Conservation (phyloP, 2,329 filamentous ascomycete species). For the Fusarium avenaceum region DNA sequence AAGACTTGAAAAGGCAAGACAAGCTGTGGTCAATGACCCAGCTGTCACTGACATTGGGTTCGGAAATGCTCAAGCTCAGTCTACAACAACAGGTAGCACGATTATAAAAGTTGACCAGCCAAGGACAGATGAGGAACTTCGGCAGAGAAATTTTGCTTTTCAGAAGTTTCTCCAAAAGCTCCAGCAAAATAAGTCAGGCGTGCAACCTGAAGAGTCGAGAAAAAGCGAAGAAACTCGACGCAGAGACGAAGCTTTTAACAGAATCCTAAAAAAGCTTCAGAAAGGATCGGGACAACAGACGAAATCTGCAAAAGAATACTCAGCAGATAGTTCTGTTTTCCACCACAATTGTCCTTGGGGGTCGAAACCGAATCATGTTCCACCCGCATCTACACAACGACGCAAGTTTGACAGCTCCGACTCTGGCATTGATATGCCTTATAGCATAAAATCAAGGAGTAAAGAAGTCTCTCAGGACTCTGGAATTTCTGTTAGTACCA, state of each 20-base stretch:
- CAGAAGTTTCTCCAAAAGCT: background rate
- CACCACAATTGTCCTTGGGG: constrained; percentile 16
- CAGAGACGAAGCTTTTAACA: constrained; percentile 48
- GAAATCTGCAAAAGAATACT: constrained; percentile 5
- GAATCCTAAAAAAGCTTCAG: constrained; percentile 49
- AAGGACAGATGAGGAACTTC: background rate
- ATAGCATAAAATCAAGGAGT: background rate
- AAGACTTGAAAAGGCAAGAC: constrained; percentile 18
- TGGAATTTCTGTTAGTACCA: constrained; percentile 24
- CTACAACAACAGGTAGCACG: background rate
- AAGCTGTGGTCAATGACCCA: constrained; percentile 38
- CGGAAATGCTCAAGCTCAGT: background rate
- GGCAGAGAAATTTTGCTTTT: background rate
- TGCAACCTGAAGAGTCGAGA: background rate
- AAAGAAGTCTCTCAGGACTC: constrained; percentile 41
- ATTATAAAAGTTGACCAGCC: background rate
- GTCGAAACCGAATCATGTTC: background rate
- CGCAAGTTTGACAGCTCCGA: constrained; percentile 15
- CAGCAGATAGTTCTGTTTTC: background rate
- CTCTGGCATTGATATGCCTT: constrained; percentile 15
- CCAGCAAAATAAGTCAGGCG: background rate
- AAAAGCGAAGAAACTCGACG: constrained; percentile 15
- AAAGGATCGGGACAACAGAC: constrained; percentile 6
- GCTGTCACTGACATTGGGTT: constrained; percentile 32
- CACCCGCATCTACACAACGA: background rate